Percentiles rank a stretch among this genome's conserved stretches.
Conservation (phyloP, 257 asterid species). For the Nicotiana otophora region DNA sequence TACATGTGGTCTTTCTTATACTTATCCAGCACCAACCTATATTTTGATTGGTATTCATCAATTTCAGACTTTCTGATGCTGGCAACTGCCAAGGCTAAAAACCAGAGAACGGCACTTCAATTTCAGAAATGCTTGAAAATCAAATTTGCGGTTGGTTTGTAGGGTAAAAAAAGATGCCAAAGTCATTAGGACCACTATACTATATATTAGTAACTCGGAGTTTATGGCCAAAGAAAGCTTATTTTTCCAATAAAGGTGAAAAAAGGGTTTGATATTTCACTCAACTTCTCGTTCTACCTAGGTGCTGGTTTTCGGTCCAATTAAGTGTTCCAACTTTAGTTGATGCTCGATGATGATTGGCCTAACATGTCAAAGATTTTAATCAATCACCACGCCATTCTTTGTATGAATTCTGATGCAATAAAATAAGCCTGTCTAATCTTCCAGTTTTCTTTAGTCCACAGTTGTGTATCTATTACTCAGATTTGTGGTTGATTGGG, state of each 20-base stretch:
- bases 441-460: conserved; percentile 37
- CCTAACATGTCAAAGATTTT: not conserved
- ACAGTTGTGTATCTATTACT: conserved; percentile 82
- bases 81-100: not conserved
- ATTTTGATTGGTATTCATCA: not conserved
- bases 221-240: not conserved
- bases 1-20: not conserved
- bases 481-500: conserved; percentile 91
- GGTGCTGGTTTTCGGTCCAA: not conserved
- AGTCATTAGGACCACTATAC: not conserved
- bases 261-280: not conserved
- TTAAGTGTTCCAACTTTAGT: not conserved
- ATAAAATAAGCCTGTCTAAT: not conserved
- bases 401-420: conserved; percentile 3
- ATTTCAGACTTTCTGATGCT: not conserved
- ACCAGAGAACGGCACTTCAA: not conserved
- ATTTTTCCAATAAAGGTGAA: not conserved
- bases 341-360: not conserved
- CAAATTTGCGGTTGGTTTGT: not conserved
- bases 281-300: conserved; percentile 1
- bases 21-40: not conserved
- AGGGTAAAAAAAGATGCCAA: not conserved
- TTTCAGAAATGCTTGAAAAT: conserved; percentile 6
- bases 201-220: not conserved
- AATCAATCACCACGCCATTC: not conserved